phyloP scores from a whole-genome alignment of 352 stramenopile species.

The Globisporangium takayamanum region DNA sequence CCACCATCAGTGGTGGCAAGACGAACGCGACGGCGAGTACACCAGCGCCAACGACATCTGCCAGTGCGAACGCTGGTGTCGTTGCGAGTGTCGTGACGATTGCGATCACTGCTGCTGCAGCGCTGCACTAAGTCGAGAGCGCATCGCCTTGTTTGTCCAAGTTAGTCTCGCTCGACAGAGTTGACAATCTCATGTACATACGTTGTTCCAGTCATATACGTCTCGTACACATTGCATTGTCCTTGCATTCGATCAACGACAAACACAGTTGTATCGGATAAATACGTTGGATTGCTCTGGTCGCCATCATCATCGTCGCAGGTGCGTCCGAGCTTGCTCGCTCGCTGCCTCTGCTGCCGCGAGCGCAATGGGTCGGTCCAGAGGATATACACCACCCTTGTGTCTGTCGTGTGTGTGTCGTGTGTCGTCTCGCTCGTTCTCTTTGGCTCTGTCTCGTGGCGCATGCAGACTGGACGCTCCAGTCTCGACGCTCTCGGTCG shows the following conservation, averaged over 20 bases:
- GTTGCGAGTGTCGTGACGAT: slow-evolving; percentile 18
- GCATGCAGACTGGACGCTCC: too few species aligned
- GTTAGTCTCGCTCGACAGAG: background rate
- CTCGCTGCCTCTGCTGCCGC: background rate
- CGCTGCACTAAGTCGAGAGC: background rate
- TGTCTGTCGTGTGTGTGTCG: too few species aligned
- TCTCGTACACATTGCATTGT: too few species aligned
- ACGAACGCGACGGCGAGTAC: slow-evolving; percentile 12
- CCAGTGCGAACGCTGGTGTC: slow-evolving; percentile 6
- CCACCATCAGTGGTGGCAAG: slow-evolving; percentile 7
- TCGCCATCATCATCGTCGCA: background rate
- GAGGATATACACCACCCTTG: too few species aligned
- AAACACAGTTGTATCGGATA: background rate
- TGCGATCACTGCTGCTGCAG: slow-evolving; percentile 18
- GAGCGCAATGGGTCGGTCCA: background rate
- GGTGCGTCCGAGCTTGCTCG: background rate
- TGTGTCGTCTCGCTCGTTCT: too few species aligned
- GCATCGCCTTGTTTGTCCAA: too few species aligned
- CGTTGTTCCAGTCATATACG: background rate
- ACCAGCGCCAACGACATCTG: slow-evolving; percentile 6
- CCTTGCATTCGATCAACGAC: background rate
- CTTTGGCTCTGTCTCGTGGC: too few species aligned
- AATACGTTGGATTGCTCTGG: background rate
- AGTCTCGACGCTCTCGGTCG: too few species aligned
- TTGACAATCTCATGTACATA: background rate